phyloP scores from a whole-genome alignment of 2,329 filamentous ascomycete genomes.

The Thelonectria discophora region DNA sequence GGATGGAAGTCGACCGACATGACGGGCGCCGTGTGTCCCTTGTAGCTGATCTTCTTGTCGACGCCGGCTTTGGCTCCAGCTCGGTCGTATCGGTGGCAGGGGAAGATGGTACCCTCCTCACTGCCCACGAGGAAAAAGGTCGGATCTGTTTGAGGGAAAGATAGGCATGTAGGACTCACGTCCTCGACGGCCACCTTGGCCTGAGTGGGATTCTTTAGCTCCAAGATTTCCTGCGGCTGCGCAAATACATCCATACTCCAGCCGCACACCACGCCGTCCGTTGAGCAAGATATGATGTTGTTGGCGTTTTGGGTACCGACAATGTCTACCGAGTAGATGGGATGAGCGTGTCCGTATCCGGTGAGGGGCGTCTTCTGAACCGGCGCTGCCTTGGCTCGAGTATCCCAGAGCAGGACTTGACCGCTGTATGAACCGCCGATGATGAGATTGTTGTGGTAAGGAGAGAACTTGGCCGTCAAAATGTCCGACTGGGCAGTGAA shows the following conservation, averaged over 20 bases:
- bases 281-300: constrained; percentile 97
- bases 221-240: constrained; percentile 92
- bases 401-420: constrained; percentile 97
- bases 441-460: constrained; percentile 95
- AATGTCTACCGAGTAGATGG: constrained; percentile 93
- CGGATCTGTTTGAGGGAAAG: constrained; percentile 92
- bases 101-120: constrained; percentile 95
- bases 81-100: constrained; percentile 96
- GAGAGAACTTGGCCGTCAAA: constrained; percentile 95
- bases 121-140: constrained; percentile 98
- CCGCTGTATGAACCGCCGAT: constrained; percentile 96
- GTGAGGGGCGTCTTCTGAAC: constrained; percentile 97
- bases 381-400: constrained; percentile 84
- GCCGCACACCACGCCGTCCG: constrained; percentile 94
- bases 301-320: constrained; percentile 98
- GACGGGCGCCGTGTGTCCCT: constrained; percentile 90
- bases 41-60: constrained; percentile 87
- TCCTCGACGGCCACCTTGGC: constrained; percentile 84
- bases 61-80: constrained; percentile 97
- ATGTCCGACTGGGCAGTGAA: constrained; percentile 98
- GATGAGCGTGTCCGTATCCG: constrained; percentile 93
- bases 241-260: constrained; percentile 99
- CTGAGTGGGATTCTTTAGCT: constrained; percentile 84
- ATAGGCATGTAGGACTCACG: constrained; percentile 91
- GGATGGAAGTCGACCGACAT: constrained; percentile 98